phyloP scores from a whole-genome alignment of 768 basidiomycete genomes.

The Hygrocybe coccinea region DNA sequence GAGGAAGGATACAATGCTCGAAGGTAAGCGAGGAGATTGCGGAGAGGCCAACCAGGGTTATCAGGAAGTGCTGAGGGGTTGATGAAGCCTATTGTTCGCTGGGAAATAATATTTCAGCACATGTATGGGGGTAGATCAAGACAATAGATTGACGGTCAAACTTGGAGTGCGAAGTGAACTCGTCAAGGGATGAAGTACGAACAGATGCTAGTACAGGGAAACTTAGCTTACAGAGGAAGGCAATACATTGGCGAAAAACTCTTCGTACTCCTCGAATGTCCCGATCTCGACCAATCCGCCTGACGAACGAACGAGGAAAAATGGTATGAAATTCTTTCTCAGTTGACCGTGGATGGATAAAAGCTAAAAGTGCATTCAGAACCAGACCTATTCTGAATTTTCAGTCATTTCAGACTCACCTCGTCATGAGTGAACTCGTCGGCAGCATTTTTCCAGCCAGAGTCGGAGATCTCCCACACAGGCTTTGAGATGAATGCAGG shows the following conservation, averaged over 20 bases:
- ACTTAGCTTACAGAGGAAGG: constrained; percentile 35
- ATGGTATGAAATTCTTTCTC: constrained; percentile 38
- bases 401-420: constrained; percentile 27
- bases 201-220: constrained; percentile 4
- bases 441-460: constrained; percentile 53
- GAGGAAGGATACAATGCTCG: constrained; percentile 50
- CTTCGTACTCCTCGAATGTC: constrained; percentile 50
- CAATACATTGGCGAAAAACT: constrained; percentile 51
- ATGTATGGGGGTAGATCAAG: too few species aligned
- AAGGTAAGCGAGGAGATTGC: constrained; percentile 86
- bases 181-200: neutral
- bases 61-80: constrained; percentile 78
- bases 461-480: constrained; percentile 73
- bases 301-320: constrained; percentile 54
- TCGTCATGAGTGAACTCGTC: constrained; percentile 39
- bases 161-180: neutral
- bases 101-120: neutral
- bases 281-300: constrained; percentile 39
- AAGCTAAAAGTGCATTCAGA: neutral
- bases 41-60: constrained; percentile 88
- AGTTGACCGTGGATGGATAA: constrained; percentile 48
- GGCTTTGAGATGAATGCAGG: constrained; percentile 89
- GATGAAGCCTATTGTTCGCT: constrained; percentile 56
- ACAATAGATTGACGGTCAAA: too few species aligned
- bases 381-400: neutral